Evolutionary conservation across 208 protist species (phyloP), one percentile per base, ranked within the genome.

Genomic region (Leishmania mexicana): DNA sequence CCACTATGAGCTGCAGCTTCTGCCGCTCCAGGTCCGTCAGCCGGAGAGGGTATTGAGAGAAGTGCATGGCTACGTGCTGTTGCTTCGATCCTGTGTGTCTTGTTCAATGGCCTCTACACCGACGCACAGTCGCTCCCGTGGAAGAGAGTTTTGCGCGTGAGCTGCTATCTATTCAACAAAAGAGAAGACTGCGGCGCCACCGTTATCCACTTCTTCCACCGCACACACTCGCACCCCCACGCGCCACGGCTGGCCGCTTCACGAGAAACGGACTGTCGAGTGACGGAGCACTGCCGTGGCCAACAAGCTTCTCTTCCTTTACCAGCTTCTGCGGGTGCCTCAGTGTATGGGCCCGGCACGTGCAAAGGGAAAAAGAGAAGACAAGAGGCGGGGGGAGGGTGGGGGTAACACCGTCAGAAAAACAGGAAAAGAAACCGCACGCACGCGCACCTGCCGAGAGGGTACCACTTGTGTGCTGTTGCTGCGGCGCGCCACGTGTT

Each of bases 1-100:
- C 92, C 64, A 96, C 86, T n/a, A 96, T 81, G 24, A 97, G 85
- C 81, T 97, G 93, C 70, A 97, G 87, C 80, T 97, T 92, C 79
- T 96, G 86, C 67, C 93, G 89, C 88, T 97, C 92, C 24, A 85
- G 60, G 76, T 97, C 93, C 3, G 85, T 93, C 51, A 97, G 79
- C 11, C 94, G 90, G 28, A 97, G 87, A 47, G 92, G 89, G 58
- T 79, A 90, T 4, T 49, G 75, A 24, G 47, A 51, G 57, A 79
- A 81, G 62, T 38, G 82, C 82, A 85, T 84, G 5, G 51, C 24
- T 21, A 13, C 11, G 4, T 51, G 68, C 31, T 11, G 8, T 73
- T 13, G 38, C 19, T 47, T 58, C 31, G 35, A 19, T 28, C 15
- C 21, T 54, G 28, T 42, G 31, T 81, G 21, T 35, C 17, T 77